Base-by-base conservation (phyloP, 306 rosid species). In the Oxytropis ochrocephala region DNA sequence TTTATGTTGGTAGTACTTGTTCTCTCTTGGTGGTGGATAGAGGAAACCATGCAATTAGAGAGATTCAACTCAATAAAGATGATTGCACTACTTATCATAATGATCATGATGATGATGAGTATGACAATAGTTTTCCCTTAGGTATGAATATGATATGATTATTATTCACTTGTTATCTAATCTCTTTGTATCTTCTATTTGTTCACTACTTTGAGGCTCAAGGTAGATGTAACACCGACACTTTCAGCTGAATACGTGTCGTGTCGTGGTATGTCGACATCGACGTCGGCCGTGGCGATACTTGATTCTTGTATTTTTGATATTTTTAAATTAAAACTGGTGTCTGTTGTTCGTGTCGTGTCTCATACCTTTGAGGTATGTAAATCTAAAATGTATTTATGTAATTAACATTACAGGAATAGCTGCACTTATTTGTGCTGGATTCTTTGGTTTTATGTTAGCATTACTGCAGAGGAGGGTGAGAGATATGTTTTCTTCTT, bases 31-130 rank as follows among this genome's bases (percentile, higher is more conserved):
- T 95, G 60, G 79, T 91, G 8, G 99, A 95, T 80, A 72, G 97
- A 61, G 99, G 99, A 86, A 89, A 95, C 86, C 85, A 80, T 63
- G 99, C 99, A 49, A 87, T 91, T 75, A 83, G 97, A 79, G 99
- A 91, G 81, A 95, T 95, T 64, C 91, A 88, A 77, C 99, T 95
- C 78, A 83, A 85, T 52, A 75, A 91, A 19, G 84, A 89, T 13
- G 97, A 95, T 65, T 95, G 99, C 69, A 63, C 77, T 24, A 36
- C 76, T 46, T 58, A 73, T 36, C 75, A 79, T 17, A 72, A 74
- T 21, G 27, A 85, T 48, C 59, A 78, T 43, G 77, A 80, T 24
- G 77, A 74, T 16, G 43, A 89, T 58, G 81, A 78, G 19, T 43
- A 86, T 17, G 93, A 82, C 29, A 79, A 61, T 59, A 85, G 89